Base-by-base conservation (phyloP, 805 yeast genomes). In the Maudiozyma pseudohumilis region DNA sequence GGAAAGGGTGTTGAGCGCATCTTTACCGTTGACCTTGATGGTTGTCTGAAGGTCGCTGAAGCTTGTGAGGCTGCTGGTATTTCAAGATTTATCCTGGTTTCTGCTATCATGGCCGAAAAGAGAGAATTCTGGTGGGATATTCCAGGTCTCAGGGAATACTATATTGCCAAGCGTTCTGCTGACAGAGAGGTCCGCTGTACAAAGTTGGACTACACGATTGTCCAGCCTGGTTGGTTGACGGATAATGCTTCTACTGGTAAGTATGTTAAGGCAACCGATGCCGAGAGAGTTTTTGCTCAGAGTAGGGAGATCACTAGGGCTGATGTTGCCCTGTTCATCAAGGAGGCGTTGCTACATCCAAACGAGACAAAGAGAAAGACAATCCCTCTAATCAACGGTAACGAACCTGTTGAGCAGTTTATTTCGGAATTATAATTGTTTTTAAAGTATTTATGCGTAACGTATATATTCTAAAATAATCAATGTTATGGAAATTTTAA, bases 101-200 rank as follows among this genome's bases (percentile, higher is more conserved):
- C 80, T 52, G 81, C 80, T 2, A 49, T 73, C 20, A 66, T 68
- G 40, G 72, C 81, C 2, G 68, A 66, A n/a, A 65, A 70, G 38
- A 63, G 80, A 24, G 67, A 60, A 5, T 59, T 61, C 39, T 67
- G 72, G 66, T 61, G 60, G 46, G 51, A 56, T 20, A 48, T 63
- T 10, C 22, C 31, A n/a, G 48, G 65, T 6, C 47, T 71, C 29
- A 54, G 68, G 39, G 54, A 69, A 20, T 77, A 77, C 56, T 77
- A 67, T 46, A 72, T 74, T 40, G 77, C 80, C 11, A 77, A 77
- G 56, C 70, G 70, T 47, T 73, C 74, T 38, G 80, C 83, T 4
- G 84, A 77, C 49, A 52, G 64, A 31, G 62, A 59, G 32, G 45
- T 68, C 36, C 66, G 67, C 39, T 53, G 57, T 20, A 52, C 65